Evolutionary conservation across 805 yeast species (phyloP).

Genomic region (Starmerella riodocensis): DNA sequence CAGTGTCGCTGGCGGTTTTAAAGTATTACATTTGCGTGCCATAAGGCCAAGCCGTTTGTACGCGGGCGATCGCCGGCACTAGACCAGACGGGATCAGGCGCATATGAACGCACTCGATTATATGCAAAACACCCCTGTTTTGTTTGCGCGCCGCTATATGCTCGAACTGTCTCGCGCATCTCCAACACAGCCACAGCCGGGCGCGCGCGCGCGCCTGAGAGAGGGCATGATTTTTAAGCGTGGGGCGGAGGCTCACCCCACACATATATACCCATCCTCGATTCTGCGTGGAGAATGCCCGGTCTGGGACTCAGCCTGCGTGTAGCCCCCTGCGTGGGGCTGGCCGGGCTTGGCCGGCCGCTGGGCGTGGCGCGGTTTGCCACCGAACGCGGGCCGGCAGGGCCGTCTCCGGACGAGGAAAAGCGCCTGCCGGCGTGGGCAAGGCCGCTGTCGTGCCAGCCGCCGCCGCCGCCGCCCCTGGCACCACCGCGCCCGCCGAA

Average conservation of each 20-base stretch:
- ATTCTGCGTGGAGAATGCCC: not conserved
- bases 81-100: no score
- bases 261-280: not conserved
- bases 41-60: no score
- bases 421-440: conserved; percentile 16
- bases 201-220: not conserved
- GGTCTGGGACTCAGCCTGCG: conserved; percentile 1
- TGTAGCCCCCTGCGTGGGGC: not conserved
- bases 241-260: not conserved
- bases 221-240: not conserved
- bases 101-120: no score
- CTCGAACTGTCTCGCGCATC: no score
- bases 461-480: conserved; percentile 44
- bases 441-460: conserved; percentile 38
- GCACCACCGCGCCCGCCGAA: conserved; percentile 31
- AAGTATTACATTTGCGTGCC: no score
- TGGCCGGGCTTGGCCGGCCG: not conserved
- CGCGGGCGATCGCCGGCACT: no score
- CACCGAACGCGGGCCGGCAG: not conserved
- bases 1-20: no score
- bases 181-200: no score
- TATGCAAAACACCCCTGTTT: no score
- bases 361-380: not conserved
- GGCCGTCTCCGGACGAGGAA: not conserved
- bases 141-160: no score